phyloP scores from a whole-genome alignment of 148 eudicot genomes.

The Amaranthus cruentus region DNA sequence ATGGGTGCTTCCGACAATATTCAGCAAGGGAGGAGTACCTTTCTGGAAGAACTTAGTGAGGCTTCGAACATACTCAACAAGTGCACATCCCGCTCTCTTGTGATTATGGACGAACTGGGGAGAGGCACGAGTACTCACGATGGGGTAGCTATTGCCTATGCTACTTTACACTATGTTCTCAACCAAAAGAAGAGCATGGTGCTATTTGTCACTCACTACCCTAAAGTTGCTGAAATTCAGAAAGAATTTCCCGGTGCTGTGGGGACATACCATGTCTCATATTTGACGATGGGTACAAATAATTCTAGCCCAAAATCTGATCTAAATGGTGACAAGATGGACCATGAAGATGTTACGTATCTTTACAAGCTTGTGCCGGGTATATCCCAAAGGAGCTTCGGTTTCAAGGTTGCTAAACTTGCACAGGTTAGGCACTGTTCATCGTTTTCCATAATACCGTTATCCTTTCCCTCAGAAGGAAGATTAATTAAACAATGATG shows the following conservation, averaged over 20 bases:
- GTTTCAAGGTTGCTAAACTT: conserved; percentile 92
- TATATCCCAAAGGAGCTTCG: conserved; percentile 81
- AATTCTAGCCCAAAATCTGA: conserved; percentile 8
- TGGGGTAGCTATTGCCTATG: conserved; percentile 96
- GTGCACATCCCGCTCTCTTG: conserved; percentile 67
- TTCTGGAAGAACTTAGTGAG: conserved; percentile 88
- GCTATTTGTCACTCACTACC: conserved; percentile 94
- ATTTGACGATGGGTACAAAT: conserved; percentile 48
- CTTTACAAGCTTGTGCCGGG: conserved; percentile 91
- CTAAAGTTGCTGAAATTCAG: conserved; percentile 65
- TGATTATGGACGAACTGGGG: conserved; percentile 91
- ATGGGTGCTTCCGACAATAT: conserved; percentile 98
- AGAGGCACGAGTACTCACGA: conserved; percentile 99
- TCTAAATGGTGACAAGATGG: conserved; percentile 19
- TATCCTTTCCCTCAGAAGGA: background rate
- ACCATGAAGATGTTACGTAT: conserved; percentile 65
- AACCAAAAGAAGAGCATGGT: conserved; percentile 66
- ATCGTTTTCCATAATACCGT: background rate
- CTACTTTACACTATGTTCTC: conserved; percentile 76
- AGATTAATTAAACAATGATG: background rate
- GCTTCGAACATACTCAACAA: conserved; percentile 67
- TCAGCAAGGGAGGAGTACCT: conserved; percentile 91
- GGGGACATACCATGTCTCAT: conserved; percentile 87
- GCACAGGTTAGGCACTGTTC: conserved; percentile 62
- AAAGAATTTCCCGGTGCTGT: conserved; percentile 70